Percentiles rank a stretch among this genome's conserved stretches.
Evolutionary conservation across 1,139 yeast genomes (phyloP).

Genomic region (Geotrichum candidum): DNA sequence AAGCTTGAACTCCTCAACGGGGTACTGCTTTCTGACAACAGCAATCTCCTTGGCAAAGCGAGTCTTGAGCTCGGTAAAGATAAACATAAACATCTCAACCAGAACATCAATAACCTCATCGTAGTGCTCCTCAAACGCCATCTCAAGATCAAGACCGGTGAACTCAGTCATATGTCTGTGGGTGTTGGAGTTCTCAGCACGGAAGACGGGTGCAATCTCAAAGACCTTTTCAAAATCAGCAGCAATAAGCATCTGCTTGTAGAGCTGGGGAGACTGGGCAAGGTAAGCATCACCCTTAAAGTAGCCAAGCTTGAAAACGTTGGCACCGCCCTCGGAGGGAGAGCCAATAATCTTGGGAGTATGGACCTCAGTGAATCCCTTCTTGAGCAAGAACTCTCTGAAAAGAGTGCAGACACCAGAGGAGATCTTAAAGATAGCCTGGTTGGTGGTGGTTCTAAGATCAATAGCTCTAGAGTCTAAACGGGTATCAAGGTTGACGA

Average conservation of each 20-base stretch:
- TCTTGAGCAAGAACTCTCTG: conserved; percentile 71
- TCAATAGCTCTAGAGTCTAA: conserved; percentile 93
- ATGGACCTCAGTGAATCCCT: conserved; percentile 82
- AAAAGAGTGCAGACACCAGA: conserved; percentile 83
- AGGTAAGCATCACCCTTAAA: conserved; percentile 88
- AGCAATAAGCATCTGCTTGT: conserved; percentile 96
- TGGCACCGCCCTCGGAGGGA: conserved; percentile 96
- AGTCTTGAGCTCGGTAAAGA: conserved; percentile 72
- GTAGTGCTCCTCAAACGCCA: conserved; percentile 97
- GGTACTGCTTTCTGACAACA: conserved; percentile 87
- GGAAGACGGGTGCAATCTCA: conserved; percentile 95
- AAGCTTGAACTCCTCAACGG: conserved; percentile 93
- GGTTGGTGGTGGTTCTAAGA: conserved; percentile 92
- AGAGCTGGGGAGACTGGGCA: conserved; percentile 97
- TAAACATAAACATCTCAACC: conserved; percentile 80
- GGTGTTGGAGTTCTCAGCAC: conserved; percentile 98
- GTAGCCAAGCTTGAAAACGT: conserved; percentile 87
- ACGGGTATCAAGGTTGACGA: conserved; percentile 93
- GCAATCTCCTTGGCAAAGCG: conserved; percentile 83
- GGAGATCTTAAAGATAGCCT: conserved; percentile 91
- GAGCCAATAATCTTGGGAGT: conserved; percentile 94
- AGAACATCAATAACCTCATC: conserved; percentile 86
- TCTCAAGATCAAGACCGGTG: conserved; percentile 93
- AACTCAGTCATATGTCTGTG: conserved; percentile 99
- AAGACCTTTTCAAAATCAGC: conserved; percentile 95